A percentile compares a stretch with the other conserved stretches of the same genome.
Evolutionary conservation across 78 protist species (phyloP).

Genomic region (Dictyostelium discoideum): DNA sequence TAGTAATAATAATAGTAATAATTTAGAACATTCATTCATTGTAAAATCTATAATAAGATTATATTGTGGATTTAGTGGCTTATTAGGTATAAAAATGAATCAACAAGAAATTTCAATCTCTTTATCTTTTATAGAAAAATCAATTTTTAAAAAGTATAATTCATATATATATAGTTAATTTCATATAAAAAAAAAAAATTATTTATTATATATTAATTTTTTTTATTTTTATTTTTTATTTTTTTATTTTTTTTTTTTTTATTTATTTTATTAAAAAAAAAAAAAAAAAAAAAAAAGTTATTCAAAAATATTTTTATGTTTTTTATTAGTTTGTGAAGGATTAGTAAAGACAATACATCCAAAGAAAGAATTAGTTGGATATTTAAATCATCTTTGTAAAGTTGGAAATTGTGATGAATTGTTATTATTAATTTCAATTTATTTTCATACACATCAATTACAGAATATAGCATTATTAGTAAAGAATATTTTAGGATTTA

Average conservation of each 20-base stretch:
- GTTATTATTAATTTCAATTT: constrained; percentile 45
- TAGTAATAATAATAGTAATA: background rate
- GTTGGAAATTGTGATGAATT: constrained; percentile 38
- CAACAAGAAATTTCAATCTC: constrained; percentile 25
- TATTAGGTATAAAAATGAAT: constrained; percentile 54
- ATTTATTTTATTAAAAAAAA: too few species aligned
- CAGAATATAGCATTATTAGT: constrained; percentile 43
- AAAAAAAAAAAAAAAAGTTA: background rate
- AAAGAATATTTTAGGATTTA: constrained; percentile 47
- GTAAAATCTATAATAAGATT: constrained; percentile 46
- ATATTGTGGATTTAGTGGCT: constrained; percentile 59
- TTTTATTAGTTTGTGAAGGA: constrained; percentile 54
- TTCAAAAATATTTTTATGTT: constrained; percentile 56
- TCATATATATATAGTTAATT: too few species aligned
- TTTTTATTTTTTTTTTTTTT: too few species aligned
- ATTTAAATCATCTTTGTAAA: constrained; percentile 20
- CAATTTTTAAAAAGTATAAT: background rate
- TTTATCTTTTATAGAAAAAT: constrained; percentile 3
- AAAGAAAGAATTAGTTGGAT: constrained; percentile 32
- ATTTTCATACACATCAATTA: constrained; percentile 68
- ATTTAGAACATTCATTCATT: background rate
- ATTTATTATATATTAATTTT: background rate
- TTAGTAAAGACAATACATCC: background rate
- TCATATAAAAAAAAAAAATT: background rate
- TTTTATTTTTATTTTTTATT: too few species aligned